Conservation (phyloP, 768 basidiomycete species). For the Pholiota conissans region DNA sequence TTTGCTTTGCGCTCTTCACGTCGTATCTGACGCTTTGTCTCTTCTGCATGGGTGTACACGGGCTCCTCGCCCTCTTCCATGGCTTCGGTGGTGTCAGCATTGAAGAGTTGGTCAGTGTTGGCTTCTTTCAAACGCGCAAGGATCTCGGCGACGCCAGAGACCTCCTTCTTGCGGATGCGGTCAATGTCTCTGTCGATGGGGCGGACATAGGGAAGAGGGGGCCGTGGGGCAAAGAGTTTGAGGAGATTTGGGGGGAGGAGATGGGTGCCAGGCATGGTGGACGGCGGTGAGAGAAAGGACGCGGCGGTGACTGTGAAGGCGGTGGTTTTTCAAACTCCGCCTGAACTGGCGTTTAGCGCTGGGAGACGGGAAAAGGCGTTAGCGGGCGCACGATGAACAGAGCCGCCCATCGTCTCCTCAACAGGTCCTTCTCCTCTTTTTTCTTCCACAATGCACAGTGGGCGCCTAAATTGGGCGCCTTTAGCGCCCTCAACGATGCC, state of each 20-base stretch:
- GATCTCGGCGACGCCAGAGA: slow-evolving; percentile 75
- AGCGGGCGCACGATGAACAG: not conserved
- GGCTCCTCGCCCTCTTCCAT: slow-evolving; percentile 90
- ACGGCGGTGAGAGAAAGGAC: not conserved
- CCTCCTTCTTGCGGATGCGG: slow-evolving; percentile 65
- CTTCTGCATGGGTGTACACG: slow-evolving; percentile 78
- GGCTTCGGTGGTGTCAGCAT: slow-evolving; percentile 54
- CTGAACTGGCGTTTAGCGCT: slow-evolving; percentile 2
- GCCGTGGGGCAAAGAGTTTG: slow-evolving; percentile 94
- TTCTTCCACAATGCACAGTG: slow-evolving; percentile 67
- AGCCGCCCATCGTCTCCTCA: not conserved
- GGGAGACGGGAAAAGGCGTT: not conserved
- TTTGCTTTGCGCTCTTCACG: slow-evolving; percentile 80
- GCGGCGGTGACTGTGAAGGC: not conserved
- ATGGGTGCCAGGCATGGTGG: slow-evolving; percentile 70
- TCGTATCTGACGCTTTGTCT: slow-evolving; percentile 74
- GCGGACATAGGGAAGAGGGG: slow-evolving; percentile 82
- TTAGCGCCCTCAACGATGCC: slow-evolving; percentile 11
- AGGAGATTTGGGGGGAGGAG: slow-evolving; percentile 93
- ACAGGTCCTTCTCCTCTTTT: slow-evolving; percentile 48
- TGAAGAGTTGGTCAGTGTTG: slow-evolving; percentile 66
- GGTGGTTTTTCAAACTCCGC: slow-evolving; percentile 14
- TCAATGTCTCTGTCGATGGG: slow-evolving; percentile 85
- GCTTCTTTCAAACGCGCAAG: slow-evolving; percentile 76
- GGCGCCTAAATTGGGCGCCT: slow-evolving; percentile 18